Percentiles rank a stretch among this genome's conserved stretches.
Evolutionary conservation across 2,329 filamentous ascomycete species (phyloP).

Genomic region (Ophiocordyceps camponoti-saundersi): DNA sequence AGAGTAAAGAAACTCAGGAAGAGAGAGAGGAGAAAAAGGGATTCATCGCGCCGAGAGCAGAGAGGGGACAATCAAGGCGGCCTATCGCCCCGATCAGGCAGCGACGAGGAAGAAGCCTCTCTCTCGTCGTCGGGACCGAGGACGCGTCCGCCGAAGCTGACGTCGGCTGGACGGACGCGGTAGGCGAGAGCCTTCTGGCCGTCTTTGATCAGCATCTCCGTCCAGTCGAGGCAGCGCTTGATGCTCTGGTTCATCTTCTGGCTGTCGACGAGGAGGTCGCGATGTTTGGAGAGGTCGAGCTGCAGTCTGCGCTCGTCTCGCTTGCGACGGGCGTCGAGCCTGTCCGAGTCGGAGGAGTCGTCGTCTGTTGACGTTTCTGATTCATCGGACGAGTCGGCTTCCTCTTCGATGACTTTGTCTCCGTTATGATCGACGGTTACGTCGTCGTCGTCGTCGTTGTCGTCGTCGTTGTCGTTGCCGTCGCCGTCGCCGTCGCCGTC

Average conservation of each 20-base stretch:
- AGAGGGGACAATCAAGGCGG: no score
- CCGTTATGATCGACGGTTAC: slow-evolving; percentile 19
- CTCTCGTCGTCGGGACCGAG: background rate
- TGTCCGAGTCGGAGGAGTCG: slow-evolving; percentile 21
- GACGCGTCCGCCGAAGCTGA: slow-evolving; percentile 22
- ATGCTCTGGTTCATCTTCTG: slow-evolving; percentile 93
- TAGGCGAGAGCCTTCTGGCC: slow-evolving; percentile 79
- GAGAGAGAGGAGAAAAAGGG: no score
- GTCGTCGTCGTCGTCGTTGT: slow-evolving; percentile 23
- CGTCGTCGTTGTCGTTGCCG: slow-evolving; percentile 10
- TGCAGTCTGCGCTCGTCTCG: slow-evolving; percentile 71
- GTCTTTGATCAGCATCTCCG: slow-evolving; percentile 78
- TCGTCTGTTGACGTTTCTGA: slow-evolving; percentile 27
- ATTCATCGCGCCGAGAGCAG: no score
- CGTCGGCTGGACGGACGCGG: slow-evolving; percentile 34
- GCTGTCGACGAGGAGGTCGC: slow-evolving; percentile 72
- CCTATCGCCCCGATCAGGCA: no score
- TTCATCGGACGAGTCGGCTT: slow-evolving; percentile 32
- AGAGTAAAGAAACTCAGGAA: no score
- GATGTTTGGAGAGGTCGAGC: slow-evolving; percentile 74
- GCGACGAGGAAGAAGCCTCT: background rate
- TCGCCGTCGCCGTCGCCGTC: slow-evolving; percentile 16
- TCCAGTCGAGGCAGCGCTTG: slow-evolving; percentile 75
- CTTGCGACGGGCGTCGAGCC: slow-evolving; percentile 29
- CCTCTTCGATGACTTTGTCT: slow-evolving; percentile 22